A percentile compares a stretch with the other conserved stretches of the same genome.
phyloP scores from a whole-genome alignment of 2,329 filamentous ascomycete genomes.

The Trichothecium roseum region DNA sequence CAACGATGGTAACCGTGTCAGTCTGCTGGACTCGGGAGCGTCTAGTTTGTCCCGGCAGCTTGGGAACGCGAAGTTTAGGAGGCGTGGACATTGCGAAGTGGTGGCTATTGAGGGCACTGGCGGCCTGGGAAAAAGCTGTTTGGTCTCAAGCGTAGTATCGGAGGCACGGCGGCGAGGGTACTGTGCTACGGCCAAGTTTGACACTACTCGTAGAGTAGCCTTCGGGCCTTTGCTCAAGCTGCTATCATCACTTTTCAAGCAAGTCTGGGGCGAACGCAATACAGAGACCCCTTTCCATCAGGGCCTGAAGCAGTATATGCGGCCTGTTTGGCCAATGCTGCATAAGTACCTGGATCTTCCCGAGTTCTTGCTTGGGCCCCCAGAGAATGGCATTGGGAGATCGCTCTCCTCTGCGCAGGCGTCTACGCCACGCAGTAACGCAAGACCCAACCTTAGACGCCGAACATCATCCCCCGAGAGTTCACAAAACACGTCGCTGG shows the following conservation, averaged over 20 bases:
- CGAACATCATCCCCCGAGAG: conserved; percentile 39
- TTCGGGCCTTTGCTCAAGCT: conserved; percentile 55
- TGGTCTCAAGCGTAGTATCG: conserved; percentile 51
- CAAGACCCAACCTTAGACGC: conserved; percentile 20
- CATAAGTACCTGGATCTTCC: conserved; percentile 52
- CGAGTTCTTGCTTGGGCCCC: conserved; percentile 56
- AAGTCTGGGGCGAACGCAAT: conserved; percentile 57
- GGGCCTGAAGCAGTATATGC: conserved; percentile 49
- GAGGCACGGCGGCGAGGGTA: conserved; percentile 53
- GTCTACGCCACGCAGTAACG: conserved; percentile 17
- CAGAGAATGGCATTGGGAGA: conserved; percentile 23
- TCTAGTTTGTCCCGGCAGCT: conserved; percentile 43
- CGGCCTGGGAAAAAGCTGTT: conserved; percentile 54
- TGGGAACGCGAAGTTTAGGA: conserved; percentile 46
- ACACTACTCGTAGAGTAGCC: conserved; percentile 47
- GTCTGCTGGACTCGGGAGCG: conserved; percentile 32
- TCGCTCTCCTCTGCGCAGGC: conserved; percentile 26
- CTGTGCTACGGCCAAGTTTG: conserved; percentile 57
- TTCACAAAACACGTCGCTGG: conserved; percentile 25
- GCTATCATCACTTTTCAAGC: conserved; percentile 56
- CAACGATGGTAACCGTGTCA: conserved; percentile 30
- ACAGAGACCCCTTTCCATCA: conserved; percentile 55
- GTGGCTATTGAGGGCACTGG: conserved; percentile 50
- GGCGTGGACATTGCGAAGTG: conserved; percentile 54
- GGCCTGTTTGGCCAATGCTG: conserved; percentile 53